These are phyloP conservation scores for Tolypocladium capitatum DNA, from an alignment of 2,329 filamentous ascomycete species.

Conservation along the genomic window DNA sequence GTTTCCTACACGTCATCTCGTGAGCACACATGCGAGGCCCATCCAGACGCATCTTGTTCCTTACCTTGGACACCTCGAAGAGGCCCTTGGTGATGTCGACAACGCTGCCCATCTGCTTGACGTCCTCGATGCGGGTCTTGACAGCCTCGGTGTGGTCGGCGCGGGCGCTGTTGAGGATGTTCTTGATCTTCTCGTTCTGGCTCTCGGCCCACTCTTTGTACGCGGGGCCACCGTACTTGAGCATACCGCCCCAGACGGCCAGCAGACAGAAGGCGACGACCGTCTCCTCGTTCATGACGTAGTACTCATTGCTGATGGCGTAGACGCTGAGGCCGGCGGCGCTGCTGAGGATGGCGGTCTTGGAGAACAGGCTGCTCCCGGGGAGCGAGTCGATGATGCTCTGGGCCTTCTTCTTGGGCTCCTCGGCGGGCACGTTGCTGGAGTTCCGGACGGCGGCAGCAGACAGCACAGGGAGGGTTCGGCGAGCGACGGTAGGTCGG, in stretches of 20 bases:
- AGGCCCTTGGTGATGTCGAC: conserved; percentile 95
- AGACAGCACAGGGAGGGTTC: conserved; percentile 61
- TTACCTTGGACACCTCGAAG: conserved; percentile 95
- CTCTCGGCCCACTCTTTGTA: conserved; percentile 87
- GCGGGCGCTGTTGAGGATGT: conserved; percentile 87
- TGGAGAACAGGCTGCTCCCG: conserved; percentile 83
- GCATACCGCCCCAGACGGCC: conserved; percentile 82
- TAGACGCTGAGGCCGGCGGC: conserved; percentile 82
- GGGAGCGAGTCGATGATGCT: conserved; percentile 88
- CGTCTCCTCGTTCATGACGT: conserved; percentile 98
- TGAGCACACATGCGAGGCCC: not conserved
- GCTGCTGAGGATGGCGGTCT: conserved; percentile 93
- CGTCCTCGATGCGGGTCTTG: conserved; percentile 84
- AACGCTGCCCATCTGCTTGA: conserved; percentile 87
- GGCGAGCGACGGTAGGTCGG: conserved; percentile 66
- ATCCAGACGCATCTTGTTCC: not conserved
- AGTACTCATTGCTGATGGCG: conserved; percentile 98
- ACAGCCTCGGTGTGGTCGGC: conserved; percentile 92
- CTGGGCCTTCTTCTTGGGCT: conserved; percentile 94
- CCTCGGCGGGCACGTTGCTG: conserved; percentile 69
- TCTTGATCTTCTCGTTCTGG: conserved; percentile 85
- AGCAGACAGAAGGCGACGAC: conserved; percentile 87
- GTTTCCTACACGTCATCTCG: conserved; percentile 56
- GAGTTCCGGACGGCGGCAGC: conserved; percentile 55
- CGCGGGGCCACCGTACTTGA: conserved; percentile 83